Percentiles rank a stretch among this genome's conserved stretches.
phyloP scores from a whole-genome alignment of 1,139 yeast species.

The Taphrina flavorubra region DNA sequence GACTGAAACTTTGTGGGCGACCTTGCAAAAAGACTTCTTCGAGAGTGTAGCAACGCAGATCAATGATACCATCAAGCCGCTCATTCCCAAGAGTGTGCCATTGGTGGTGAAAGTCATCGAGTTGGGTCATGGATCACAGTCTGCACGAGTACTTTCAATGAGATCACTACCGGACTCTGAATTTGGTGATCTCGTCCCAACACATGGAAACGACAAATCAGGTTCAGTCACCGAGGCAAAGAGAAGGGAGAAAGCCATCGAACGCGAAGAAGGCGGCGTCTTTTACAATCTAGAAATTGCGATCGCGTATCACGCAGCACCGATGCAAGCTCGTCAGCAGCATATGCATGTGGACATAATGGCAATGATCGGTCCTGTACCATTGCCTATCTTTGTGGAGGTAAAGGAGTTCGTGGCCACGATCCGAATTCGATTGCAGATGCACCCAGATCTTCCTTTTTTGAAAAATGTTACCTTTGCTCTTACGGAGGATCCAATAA shows the following conservation, averaged over 20 bases:
- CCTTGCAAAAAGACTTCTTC: slow-evolving; percentile 35
- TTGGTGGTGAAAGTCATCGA: slow-evolving; percentile 27
- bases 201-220: slow-evolving; percentile 33
- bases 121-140: slow-evolving; percentile 36
- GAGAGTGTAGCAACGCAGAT: slow-evolving; percentile 27
- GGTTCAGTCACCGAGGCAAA: slow-evolving; percentile 30
- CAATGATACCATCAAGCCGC: slow-evolving; percentile 36
- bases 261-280: slow-evolving; percentile 38
- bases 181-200: slow-evolving; percentile 39
- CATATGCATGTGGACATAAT: slow-evolving; percentile 39
- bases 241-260: slow-evolving; percentile 35
- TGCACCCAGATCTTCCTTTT: slow-evolving; percentile 39
- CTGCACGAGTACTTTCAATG: slow-evolving; percentile 38
- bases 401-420: slow-evolving; percentile 41
- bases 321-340: slow-evolving; percentile 13
- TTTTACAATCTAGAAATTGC: slow-evolving; percentile 40
- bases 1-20: slow-evolving; percentile 35
- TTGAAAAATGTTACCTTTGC: slow-evolving; percentile 38
- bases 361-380: slow-evolving; percentile 29
- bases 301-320: slow-evolving; percentile 38
- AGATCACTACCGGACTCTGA: slow-evolving; percentile 38
- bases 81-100: slow-evolving; percentile 32
- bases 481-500: slow-evolving; percentile 28
- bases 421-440: slow-evolving; percentile 32
- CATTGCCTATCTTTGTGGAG: slow-evolving; percentile 39